Base-by-base conservation (phyloP, 2,329 filamentous ascomycete species). In the Chrysosporium keratinophilum region DNA sequence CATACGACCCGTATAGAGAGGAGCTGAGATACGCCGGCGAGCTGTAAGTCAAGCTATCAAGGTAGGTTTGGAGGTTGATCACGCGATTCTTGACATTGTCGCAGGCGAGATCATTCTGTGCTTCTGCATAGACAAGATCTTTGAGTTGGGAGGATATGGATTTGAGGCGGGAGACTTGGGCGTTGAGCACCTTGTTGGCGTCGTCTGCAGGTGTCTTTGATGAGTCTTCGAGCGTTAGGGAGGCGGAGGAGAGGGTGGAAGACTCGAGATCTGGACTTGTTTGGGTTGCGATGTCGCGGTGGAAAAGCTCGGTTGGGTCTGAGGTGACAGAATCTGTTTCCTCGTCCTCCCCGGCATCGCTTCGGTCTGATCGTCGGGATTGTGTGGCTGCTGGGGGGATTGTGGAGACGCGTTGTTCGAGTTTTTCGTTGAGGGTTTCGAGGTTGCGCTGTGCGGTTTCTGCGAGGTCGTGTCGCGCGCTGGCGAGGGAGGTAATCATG, bases 261-360 rank as follows among this genome's bases (percentile, higher is more conserved):
- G 66, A 67, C 9, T 69, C 69, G 9, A 74, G 74, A 1, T 73
- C 68, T 0, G 64, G 63, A 2, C 77, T 77, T 2, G 81, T 84
- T 61, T 84, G 81, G 0, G 79, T 82, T 49, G 78, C 81, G 56
- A 79, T 76, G 60, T 83, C 80, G 33, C 80, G 75, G 64, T 82
- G 79, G 64, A 79, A 84, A 40, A 83, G 76, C 63, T 82, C 80
- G 1, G 80, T 81, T 2, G 80, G 79, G 59, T 83, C 81, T 11
- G 78, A 80, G 52, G 70, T 71, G 14, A 72, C 61, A 42, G 75
- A 77, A 15, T 73, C 72, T n/a, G 68, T 62, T 39, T 71, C 68
- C 28, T 71, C 69, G 14, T 66, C 65, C 1, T 67, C 59, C 61
- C 64, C 51, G 55, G 60, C 48, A 50, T 62, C 54, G 35, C 52